A percentile compares a stretch with the other conserved stretches of the same genome.
Conservation (phyloP, 306 rosid species). For the Dryas drummondii region DNA sequence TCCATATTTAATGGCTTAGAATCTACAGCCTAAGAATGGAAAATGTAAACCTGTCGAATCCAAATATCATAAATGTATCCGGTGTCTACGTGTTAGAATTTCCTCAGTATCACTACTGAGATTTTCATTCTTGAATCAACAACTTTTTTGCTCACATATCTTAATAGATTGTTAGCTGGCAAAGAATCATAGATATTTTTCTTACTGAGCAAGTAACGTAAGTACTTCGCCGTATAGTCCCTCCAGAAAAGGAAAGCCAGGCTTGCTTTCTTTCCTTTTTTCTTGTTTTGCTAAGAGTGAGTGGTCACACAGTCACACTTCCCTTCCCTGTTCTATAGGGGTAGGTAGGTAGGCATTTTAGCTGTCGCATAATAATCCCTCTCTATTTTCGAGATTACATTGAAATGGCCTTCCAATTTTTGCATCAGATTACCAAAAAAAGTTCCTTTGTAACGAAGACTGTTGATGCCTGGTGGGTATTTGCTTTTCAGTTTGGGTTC, state of each 20-base stretch:
- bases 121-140: no score
- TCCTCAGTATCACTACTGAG: no score
- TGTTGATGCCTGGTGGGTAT: not conserved
- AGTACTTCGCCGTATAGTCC: not conserved
- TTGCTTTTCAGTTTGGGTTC: not conserved
- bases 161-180: not conserved
- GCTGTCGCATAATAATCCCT: not conserved
- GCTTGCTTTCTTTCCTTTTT: no score
- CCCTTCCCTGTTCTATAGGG: not conserved
- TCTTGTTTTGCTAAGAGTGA: not conserved
- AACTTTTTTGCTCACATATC: no score
- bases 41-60: no score
- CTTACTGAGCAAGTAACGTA: slow-evolving; percentile 1
- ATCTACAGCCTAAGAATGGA: no score
- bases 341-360: not conserved
- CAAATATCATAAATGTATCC: no score
- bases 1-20: no score
- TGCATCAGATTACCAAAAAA: not conserved
- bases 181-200: slow-evolving; percentile 4
- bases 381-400: not conserved
- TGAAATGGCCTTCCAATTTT: not conserved
- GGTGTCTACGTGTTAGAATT: no score
- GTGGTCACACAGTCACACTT: not conserved
- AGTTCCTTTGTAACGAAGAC: not conserved
- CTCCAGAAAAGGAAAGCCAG: not conserved